Conservation (phyloP, 2,329 filamentous ascomycete species). For the Eutypella sp. region DNA sequence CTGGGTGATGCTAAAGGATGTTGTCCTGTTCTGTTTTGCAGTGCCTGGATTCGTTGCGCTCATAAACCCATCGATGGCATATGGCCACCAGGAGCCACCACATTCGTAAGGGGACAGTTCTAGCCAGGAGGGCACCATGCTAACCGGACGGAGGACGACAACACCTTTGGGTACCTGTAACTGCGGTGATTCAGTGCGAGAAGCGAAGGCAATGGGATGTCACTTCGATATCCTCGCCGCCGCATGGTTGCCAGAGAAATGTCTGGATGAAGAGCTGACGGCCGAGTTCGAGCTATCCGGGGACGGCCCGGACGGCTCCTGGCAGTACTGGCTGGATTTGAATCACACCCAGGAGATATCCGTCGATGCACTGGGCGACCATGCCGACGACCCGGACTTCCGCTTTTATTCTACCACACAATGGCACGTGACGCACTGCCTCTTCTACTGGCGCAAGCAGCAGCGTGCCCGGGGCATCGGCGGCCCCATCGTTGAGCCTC, state of each 20-base stretch:
- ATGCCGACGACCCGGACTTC: not conserved
- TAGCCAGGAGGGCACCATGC: too few species aligned
- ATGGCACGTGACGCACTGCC: conserved; percentile 29
- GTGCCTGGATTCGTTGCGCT: too few species aligned
- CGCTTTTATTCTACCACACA: conserved; percentile 15
- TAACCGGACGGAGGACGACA: too few species aligned
- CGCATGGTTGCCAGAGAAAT: conserved; percentile 30
- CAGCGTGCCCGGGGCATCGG: not conserved
- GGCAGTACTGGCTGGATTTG: conserved; percentile 27
- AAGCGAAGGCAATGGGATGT: conserved; percentile 25
- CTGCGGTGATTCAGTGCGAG: conserved; percentile 25
- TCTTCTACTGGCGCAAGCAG: conserved; percentile 29
- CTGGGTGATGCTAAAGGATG: too few species aligned
- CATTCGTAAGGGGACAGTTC: too few species aligned
- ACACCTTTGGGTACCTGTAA: too few species aligned
- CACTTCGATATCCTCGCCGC: conserved; percentile 29
- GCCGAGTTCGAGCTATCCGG: conserved; percentile 27
- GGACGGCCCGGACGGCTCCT: conserved; percentile 16
- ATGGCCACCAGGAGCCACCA: too few species aligned
- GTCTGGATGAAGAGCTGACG: conserved; percentile 28
- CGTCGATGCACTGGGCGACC: not conserved
- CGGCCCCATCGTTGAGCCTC: not conserved
- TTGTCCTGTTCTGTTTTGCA: too few species aligned
- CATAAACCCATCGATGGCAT: too few species aligned
- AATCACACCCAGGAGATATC: conserved; percentile 13